Evolutionary conservation across 345 rosid species (phyloP), one percentile per base, ranked within the genome.

Genomic region (Rhodamnia argentea): DNA sequence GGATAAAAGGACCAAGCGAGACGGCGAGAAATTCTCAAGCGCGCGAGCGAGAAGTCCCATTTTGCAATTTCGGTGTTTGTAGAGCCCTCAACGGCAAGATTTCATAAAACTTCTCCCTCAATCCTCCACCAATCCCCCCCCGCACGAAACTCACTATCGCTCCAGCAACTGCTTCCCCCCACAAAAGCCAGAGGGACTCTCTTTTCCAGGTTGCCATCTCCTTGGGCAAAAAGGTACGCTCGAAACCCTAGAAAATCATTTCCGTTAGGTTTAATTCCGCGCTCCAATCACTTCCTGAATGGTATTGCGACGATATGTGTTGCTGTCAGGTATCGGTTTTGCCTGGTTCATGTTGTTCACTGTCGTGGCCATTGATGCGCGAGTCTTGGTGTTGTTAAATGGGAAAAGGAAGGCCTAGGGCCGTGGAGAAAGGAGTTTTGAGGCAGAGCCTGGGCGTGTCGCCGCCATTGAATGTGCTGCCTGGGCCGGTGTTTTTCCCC

Each of bases 341-440:
- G 5, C 24, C 47, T 22, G 81, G 81, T 37, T 26, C 47, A 18
- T 32, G 47, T 18, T 70, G 81, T 4, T 22, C 47, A 12, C 9
- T 70, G 81, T 3, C 0, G 81, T 18, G 18, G 81, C 47, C 81
- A 42, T 83, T 83, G 27, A 52, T 56, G 32, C 26, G 47, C 88
- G 92, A 83, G 84, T 52, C 86, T 89, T 87, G 84, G 87, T 85
- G 57, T 58, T 86, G 78, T 87, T 56, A 82, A 87, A 96, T 96
- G 99, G 98, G 98, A 76, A 96, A 96, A 88, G 98, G 99, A 86
- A 95, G 93, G 90, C 91, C 94, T 78, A 95, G 97, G 90, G 96
- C 96, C 40, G 95, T 93, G 58, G 96, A 96, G 92, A 93, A 91
- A 82, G 90, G 92, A 81, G 96, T 92, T 18, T 86, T 92, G 82